Conservation (phyloP, 1,284 basidiomycete species). For the Papiliotrema terrestris region DNA sequence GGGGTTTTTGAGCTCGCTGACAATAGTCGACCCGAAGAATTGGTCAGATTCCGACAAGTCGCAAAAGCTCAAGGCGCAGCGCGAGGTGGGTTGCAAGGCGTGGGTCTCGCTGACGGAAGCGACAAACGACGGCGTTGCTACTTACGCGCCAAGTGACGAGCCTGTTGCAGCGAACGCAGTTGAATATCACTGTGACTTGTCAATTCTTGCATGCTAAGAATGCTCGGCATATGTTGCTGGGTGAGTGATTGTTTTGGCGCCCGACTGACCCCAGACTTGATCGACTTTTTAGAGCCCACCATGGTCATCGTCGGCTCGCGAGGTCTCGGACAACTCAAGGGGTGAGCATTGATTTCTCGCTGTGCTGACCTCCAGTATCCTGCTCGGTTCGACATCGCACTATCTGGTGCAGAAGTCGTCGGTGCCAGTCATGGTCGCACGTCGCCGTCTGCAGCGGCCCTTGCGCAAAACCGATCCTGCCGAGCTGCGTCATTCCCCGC, state of each 20-base stretch:
- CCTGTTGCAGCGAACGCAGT: conserved; percentile 80
- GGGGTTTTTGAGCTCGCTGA: conserved; percentile 30
- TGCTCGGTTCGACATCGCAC: conserved; percentile 94
- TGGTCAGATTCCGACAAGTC: conserved; percentile 65
- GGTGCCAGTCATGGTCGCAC: conserved; percentile 88
- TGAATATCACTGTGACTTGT: conserved; percentile 82
- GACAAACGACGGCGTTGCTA: conserved; percentile 52
- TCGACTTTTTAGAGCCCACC: conserved; percentile 84
- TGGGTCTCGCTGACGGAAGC: background rate
- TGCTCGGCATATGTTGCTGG: conserved; percentile 83
- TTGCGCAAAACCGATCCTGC: conserved; percentile 51
- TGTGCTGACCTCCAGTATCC: conserved; percentile 59
- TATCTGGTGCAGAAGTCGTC: conserved; percentile 92
- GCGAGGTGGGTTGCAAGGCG: conserved; percentile 63
- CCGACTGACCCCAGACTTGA: conserved; percentile 60
- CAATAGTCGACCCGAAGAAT: conserved; percentile 69
- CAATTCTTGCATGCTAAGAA: conserved; percentile 97
- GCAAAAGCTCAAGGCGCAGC: conserved; percentile 74
- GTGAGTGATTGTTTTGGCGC: no score
- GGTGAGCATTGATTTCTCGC: conserved; percentile 53
- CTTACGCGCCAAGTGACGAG: conserved; percentile 83
- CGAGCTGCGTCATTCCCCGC: conserved; percentile 52
- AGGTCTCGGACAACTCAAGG: conserved; percentile 83
- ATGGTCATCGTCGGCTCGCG: conserved; percentile 95
- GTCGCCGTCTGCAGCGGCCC: conserved; percentile 74